Conservation (phyloP, 352 stramenopile genomes). For the Nothophytophthora sp. region DNA sequence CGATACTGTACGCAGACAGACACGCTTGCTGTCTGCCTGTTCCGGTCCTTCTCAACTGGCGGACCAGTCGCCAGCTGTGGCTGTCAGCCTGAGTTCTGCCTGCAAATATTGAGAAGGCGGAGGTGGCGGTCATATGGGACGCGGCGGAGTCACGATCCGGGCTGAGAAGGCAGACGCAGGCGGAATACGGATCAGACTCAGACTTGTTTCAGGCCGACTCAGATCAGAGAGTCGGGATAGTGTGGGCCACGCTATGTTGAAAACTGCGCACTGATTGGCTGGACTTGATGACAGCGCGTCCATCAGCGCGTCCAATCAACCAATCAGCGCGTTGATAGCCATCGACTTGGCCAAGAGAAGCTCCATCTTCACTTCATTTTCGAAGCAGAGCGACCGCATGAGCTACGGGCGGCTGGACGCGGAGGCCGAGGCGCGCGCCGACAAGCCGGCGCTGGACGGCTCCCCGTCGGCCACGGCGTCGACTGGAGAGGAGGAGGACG, state of each 20-base stretch:
- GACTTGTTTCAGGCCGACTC: conserved; percentile 1
- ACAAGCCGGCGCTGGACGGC: conserved; percentile 18
- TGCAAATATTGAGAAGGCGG: not conserved
- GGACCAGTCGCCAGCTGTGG: too few relatives aligned
- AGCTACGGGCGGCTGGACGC: conserved; percentile 12
- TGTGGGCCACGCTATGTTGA: not conserved
- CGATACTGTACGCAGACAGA: too few relatives aligned
- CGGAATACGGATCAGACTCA: too few relatives aligned
- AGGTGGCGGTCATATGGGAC: not conserved
- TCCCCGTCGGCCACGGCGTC: conserved; percentile 22
- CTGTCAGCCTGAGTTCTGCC: not conserved
- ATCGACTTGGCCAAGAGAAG: not conserved
- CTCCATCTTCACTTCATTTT: too few relatives aligned
- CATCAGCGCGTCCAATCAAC: too few relatives aligned
- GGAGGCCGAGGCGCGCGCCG: not conserved
- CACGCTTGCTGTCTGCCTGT: too few relatives aligned
- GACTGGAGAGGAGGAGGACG: conserved; percentile 19
- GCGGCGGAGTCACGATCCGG: not conserved
- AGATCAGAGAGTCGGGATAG: not conserved
- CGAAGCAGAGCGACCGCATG: too few relatives aligned
- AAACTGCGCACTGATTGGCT: too few relatives aligned
- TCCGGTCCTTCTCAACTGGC: too few relatives aligned
- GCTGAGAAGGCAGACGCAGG: too few relatives aligned
- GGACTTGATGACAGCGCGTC: too few relatives aligned
- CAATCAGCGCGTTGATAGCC: too few relatives aligned